These are phyloP conservation scores for Thermomucor indicae-seudaticae DNA, from an alignment of 371 early-diverging fungal genomes.

Conservation along the genomic window DNA sequence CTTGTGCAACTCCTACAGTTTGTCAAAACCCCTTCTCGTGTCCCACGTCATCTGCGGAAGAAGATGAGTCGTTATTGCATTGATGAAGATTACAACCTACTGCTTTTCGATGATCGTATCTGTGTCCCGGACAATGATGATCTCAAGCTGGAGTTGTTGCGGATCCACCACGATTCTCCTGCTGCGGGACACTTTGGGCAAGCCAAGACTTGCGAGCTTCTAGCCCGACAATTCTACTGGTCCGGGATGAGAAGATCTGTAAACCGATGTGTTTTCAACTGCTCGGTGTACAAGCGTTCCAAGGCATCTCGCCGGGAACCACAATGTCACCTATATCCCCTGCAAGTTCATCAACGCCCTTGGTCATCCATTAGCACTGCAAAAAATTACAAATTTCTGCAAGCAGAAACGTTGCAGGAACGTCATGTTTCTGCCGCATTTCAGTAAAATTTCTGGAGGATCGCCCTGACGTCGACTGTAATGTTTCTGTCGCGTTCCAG, in stretches of 20 bases:
- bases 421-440: too few relatives aligned
- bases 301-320: constrained; percentile 21
- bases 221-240: constrained; percentile 38
- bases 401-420: too few relatives aligned
- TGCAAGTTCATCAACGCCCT: constrained; percentile 26
- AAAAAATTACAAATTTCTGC: too few relatives aligned
- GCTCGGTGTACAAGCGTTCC: constrained; percentile 35
- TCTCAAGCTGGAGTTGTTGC: constrained; percentile 14
- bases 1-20: not conserved
- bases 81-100: constrained; percentile 7
- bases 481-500: too few relatives aligned
- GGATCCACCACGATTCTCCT: constrained; percentile 31
- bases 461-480: too few relatives aligned
- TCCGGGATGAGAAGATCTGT: constrained; percentile 30
- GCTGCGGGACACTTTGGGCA: constrained; percentile 46
- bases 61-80: constrained; percentile 1
- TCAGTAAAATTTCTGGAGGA: too few relatives aligned
- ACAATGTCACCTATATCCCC: constrained; percentile 32
- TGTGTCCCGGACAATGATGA: constrained; percentile 17
- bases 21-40: not conserved
- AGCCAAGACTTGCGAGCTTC: constrained; percentile 32
- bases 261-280: constrained; percentile 29
- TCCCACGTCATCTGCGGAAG: constrained; percentile 1
- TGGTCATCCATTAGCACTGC: constrained; percentile 41
- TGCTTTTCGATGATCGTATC: constrained; percentile 17